Evolutionary conservation across 768 basidiomycete species (phyloP), one percentile per base, ranked within the genome.

Genomic region (Lactarius akahatsu): DNA sequence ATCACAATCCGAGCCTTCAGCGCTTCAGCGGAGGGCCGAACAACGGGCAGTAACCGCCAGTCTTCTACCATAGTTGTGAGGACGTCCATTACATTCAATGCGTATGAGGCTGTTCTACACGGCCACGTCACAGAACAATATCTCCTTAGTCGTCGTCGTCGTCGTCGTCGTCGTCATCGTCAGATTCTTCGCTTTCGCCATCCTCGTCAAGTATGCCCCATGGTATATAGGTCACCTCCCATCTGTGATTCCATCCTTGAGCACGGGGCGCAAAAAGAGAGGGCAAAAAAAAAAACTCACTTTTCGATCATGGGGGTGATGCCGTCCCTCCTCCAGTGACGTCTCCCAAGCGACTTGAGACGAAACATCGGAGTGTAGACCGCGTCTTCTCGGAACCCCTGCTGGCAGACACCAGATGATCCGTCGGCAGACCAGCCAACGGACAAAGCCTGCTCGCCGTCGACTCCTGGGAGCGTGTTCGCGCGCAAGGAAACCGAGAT

Each of bases 121-220:
- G 6, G 11, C 6, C 47, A 50, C 3, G 47, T 26, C 23, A 18
- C 47, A 13, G n/a, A n/a, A 4, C 1, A 23, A 10, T n/a, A 50
- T 59, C 26, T 28, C 50, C 36, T 30, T 50, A 16, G 4, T 47
- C 43, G 4, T 63, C 43, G 23, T 34, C 26, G 1, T 56, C 26
- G 0, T 47, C 43, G 11, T 57, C 59, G 13, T 43, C 58, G 9
- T 50, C 34, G 32, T 57, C 41, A 34, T 36, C 23, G 11, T 50
- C 56, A 4, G 38, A 47, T 16, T 63, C 65, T 26, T 66, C 65
- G 10, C 55, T 54, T n/a, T 18, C 8, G 23, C 62, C 61, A 23
- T 67, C 66, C 1, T 67, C 66, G n/a, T 67, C 45, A 23, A 67
- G 57, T 36, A 59, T 23, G 13, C 59, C 50, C 66, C 66, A 63